These are phyloP conservation scores for Suhomyces chickasaworum DNA, from an alignment of 1,139 yeast genomes.

Conservation along the genomic window DNA sequence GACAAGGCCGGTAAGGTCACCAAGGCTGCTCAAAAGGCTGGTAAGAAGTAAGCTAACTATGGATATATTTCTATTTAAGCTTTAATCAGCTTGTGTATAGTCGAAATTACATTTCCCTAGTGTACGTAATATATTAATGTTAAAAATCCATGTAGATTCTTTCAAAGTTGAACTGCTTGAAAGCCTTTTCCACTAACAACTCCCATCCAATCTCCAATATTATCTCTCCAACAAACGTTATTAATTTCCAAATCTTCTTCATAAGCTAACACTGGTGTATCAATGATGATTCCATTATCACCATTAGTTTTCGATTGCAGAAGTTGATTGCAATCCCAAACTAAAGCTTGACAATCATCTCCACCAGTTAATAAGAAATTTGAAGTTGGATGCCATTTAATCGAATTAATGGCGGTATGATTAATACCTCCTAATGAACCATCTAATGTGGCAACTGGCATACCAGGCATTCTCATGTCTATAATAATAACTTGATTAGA, in stretches of 20 bases:
- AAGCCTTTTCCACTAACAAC: slow-evolving; percentile 77
- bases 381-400: slow-evolving; percentile 82
- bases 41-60: slow-evolving; percentile 76
- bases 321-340: slow-evolving; percentile 69
- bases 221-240: slow-evolving; percentile 71
- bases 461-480: slow-evolving; percentile 88
- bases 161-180: slow-evolving; percentile 58
- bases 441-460: slow-evolving; percentile 67
- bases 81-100: slow-evolving; percentile 4
- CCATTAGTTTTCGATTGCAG: slow-evolving; percentile 10
- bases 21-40: slow-evolving; percentile 99
- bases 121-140: slow-evolving; percentile 14
- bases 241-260: slow-evolving; percentile 71
- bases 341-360: slow-evolving; percentile 87
- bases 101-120: slow-evolving; percentile 9
- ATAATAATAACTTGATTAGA: slow-evolving; percentile 67
- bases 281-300: slow-evolving; percentile 27
- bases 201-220: slow-evolving; percentile 77
- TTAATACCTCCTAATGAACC: slow-evolving; percentile 59
- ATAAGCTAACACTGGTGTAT: slow-evolving; percentile 55
- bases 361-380: slow-evolving; percentile 73
- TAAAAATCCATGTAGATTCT: slow-evolving; percentile 1
- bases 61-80: slow-evolving; percentile 1
- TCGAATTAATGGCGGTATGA: slow-evolving; percentile 63
- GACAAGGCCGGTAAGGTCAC: slow-evolving; percentile 98